Base-by-base conservation (phyloP, 768 basidiomycete species). In the Cyclocybe cylindracea region DNA sequence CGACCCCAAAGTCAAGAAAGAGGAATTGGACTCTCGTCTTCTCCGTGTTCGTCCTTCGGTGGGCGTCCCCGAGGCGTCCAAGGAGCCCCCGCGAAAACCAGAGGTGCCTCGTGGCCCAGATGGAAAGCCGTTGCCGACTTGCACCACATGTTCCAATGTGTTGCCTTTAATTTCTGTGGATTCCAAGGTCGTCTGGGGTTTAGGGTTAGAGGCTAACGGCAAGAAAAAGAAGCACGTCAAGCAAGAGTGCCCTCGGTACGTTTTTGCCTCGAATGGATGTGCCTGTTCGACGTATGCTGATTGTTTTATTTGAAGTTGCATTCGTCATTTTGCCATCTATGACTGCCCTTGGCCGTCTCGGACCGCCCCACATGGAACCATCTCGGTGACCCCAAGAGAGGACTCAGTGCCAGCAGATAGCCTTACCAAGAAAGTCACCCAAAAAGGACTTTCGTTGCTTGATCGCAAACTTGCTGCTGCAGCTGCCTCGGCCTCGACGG, bases 271-370 rank as follows among this genome's bases (percentile, higher is more conserved):
- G 1, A 9, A n/a, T 55, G 38, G 13, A 5, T 32, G 34, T 6
- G 31, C 24, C 39, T 14, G 19, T 33, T 56, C 13, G 41, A 34
- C 31, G 24, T 43, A 39, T 41, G 13, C 11, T n/a, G 32, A 44
- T 40, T 39, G 44, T 42, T 40, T 44, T 46, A n/a, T 14, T 48
- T 31, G 43, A 39, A 91, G 89, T 52, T 92, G 90, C 65, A 77
- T 91, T 68, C 86, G 90, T 14, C 90, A 92, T 66, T 80, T 76
- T 59, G 89, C 86, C 9, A 92, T 92, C 51, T 92, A 91, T 67
- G 78, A 76, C 2, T 74, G 78, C 48, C 67, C 78, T 2, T 92
- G 90, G 90, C 90, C 90, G 16, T 72, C 75, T 44, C 86, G 90
- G 48, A 61, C 82, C 11, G 71, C 79, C 36, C 70, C 75, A 34